phyloP scores from a whole-genome alignment of 2,329 filamentous ascomycete genomes.

The Macrophomina tecta region DNA sequence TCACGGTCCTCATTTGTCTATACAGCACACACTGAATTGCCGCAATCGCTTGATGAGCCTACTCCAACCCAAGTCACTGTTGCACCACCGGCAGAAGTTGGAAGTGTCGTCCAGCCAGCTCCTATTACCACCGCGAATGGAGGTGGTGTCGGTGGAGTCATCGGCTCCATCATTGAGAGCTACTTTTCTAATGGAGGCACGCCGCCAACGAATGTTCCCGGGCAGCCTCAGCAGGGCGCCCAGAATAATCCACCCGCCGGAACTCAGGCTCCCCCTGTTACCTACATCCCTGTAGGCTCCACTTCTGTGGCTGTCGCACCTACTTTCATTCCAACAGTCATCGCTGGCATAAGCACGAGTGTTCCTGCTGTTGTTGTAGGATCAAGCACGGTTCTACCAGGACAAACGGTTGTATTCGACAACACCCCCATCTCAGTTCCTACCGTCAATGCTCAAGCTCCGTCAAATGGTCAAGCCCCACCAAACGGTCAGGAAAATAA shows the following conservation, averaged over 20 bases:
- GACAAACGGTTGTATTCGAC: neutral
- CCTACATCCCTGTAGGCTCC: conserved; percentile 8
- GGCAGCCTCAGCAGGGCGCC: neutral
- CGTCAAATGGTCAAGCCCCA: neutral
- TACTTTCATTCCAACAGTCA: conserved; percentile 2
- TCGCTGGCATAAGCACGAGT: conserved; percentile 13
- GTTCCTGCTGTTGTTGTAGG: conserved; percentile 14
- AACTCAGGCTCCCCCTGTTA: neutral
- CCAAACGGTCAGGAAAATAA: neutral
- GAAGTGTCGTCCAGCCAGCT: neutral
- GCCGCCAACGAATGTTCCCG: neutral
- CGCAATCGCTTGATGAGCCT: neutral
- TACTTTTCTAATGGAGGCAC: conserved; percentile 1
- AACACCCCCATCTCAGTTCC: conserved; percentile 16
- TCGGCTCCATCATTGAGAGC: conserved; percentile 10
- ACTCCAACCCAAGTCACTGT: neutral
- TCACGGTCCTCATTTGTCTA: neutral
- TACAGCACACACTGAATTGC: conserved; percentile 2
- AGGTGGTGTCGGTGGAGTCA: conserved; percentile 14
- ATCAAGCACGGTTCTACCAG: neutral
- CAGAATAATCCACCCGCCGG: neutral
- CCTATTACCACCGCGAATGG: neutral
- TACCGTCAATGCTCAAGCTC: neutral
- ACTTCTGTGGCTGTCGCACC: conserved; percentile 4
- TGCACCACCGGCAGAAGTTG: neutral